Evolutionary conservation across 345 rosid genomes (phyloP), one percentile per base, ranked within the genome.

Genomic region (Acer saccharum): DNA sequence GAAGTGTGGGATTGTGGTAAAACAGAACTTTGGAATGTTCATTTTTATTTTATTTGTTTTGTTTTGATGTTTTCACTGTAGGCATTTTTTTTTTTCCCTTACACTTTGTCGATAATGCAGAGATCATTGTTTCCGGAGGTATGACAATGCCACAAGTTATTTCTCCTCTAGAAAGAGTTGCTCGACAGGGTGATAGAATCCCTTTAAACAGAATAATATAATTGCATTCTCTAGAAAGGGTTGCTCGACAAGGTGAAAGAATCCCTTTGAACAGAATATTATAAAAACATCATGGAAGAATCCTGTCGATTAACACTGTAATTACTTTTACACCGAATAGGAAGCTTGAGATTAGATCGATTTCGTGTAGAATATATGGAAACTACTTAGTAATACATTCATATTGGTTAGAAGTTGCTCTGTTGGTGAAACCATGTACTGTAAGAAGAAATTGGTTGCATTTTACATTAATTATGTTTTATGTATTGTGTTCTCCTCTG

Each of bases 131-230:
- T 27, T 90, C 92, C 0, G 89, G 91, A 21, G 92, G 94, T 1
- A 89, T 90, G 92, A 84, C 94, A 39, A 90, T 90, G 94, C 94
- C 94, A 0, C 88, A 90, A 72, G 71, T 80, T 27, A 87, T 90
- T 27, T 81, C 91, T 35, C 94, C 90, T 23, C 77, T 71, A 11
- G 90, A 87, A 72, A 82, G 86, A 62, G 78, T 55, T 70, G 77
- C 77, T 68, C 80, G 84, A 57, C 88, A 72, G 70, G 83, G 67
- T 12, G 90, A 86, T 74, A 86, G 78, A 78, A 82, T 88, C 67
- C 87, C 86, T 9, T 68, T 90, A 77, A 83, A 80, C 80, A 87
- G 90, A 82, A 76, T 89, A 71, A 71, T 71, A 13, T 87, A 77
- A 79, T 32, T 48, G 61, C 74, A 72, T 43, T 41, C 27, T 20